phyloP scores from a whole-genome alignment of 495 filamentous ascomycete species.

The Xanthoparmelia taractica region DNA sequence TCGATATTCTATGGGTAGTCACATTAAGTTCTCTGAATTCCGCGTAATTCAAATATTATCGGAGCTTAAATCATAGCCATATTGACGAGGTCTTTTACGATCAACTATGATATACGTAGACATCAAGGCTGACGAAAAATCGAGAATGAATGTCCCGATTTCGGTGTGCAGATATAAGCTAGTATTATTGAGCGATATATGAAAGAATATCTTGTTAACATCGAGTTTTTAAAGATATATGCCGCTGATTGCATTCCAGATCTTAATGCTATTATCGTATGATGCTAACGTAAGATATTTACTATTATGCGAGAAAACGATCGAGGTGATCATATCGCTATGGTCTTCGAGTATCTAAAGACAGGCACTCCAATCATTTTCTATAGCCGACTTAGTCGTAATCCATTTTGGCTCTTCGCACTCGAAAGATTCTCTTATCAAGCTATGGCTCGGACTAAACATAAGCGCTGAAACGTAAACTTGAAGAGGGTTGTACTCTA shows the following conservation, averaged over 20 bases:
- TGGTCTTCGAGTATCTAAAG: slow-evolving; percentile 30
- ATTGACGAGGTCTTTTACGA: no score
- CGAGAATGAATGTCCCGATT: no score
- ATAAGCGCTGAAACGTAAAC: slow-evolving; percentile 32
- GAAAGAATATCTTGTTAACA: no score
- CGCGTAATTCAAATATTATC: no score
- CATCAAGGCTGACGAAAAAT: no score
- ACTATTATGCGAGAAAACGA: slow-evolving; percentile 15
- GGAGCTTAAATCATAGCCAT: no score
- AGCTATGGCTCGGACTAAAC: slow-evolving; percentile 29
- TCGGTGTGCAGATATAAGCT: no score
- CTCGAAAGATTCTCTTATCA: slow-evolving; percentile 20
- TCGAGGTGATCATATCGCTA: not conserved
- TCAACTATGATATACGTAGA: no score
- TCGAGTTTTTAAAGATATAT: no score
- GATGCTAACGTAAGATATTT: slow-evolving; percentile 22
- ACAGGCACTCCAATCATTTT: slow-evolving; percentile 22
- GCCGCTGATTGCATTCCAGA: slow-evolving; percentile 26
- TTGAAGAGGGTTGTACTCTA: slow-evolving; percentile 31
- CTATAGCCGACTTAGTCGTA: slow-evolving; percentile 15
- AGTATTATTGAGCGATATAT: no score
- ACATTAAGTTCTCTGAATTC: no score
- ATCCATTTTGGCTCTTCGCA: slow-evolving; percentile 23
- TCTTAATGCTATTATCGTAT: slow-evolving; percentile 26
- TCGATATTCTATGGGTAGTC: no score